phyloP scores from a whole-genome alignment of 2,329 filamentous ascomycete genomes.

The Grosmannia penicillata region DNA sequence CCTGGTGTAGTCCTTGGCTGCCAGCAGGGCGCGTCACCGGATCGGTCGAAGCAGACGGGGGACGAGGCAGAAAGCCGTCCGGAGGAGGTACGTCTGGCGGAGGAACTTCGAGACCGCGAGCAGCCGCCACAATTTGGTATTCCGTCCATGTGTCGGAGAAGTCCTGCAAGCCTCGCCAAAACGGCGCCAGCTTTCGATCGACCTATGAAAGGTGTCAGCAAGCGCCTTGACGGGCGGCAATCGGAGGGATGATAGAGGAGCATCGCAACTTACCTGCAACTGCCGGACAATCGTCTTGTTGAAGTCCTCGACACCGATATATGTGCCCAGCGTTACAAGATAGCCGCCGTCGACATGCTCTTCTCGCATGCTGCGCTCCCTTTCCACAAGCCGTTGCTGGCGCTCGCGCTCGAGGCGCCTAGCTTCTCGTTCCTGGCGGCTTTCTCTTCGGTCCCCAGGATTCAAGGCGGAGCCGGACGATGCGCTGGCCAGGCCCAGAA shows the following conservation, averaged over 20 bases:
- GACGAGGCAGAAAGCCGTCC: slow-evolving; percentile 42
- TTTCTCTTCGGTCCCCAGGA: slow-evolving; percentile 57
- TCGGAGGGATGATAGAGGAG: background rate
- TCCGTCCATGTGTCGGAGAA: slow-evolving; percentile 84
- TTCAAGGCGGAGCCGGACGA: slow-evolving; percentile 23
- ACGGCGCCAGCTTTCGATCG: slow-evolving; percentile 80
- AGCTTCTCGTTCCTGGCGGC: slow-evolving; percentile 80
- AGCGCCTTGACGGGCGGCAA: background rate
- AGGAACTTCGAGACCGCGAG: slow-evolving; percentile 69
- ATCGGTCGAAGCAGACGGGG: slow-evolving; percentile 28
- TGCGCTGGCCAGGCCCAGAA: slow-evolving; percentile 26
- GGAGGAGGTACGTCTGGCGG: slow-evolving; percentile 69
- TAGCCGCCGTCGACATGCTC: slow-evolving; percentile 92
- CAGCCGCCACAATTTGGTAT: slow-evolving; percentile 85
- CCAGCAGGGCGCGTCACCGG: slow-evolving; percentile 35
- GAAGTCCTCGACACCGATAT: slow-evolving; percentile 86
- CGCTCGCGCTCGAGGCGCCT: slow-evolving; percentile 74
- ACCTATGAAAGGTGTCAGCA: slow-evolving; percentile 41
- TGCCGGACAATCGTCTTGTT: slow-evolving; percentile 79
- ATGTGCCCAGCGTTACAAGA: slow-evolving; percentile 85
- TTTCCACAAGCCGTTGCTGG: slow-evolving; percentile 59
- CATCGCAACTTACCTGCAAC: slow-evolving; percentile 53
- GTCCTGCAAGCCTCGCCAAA: slow-evolving; percentile 88
- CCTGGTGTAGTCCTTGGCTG: background rate
- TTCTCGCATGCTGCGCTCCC: slow-evolving; percentile 78